Conservation (phyloP, 228 moss, liverwort and hornwort genomes). For the Sphagnum magellanicum region DNA sequence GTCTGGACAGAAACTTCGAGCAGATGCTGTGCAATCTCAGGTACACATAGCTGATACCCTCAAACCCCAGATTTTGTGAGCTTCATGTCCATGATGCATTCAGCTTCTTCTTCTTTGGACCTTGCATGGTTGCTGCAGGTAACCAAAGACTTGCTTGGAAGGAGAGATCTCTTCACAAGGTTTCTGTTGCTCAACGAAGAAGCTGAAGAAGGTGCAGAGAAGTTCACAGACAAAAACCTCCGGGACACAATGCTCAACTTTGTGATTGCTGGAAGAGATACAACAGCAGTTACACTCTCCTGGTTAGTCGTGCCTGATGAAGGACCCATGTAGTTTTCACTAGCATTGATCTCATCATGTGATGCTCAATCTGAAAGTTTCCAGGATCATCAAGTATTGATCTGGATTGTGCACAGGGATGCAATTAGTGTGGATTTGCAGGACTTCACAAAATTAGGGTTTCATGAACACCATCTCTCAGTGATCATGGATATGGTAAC, state of each 20-base stretch:
- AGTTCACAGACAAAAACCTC: neutral
- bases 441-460: too few relatives aligned
- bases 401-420: neutral
- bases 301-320: slow-evolving; percentile 5
- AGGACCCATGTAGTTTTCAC: too few relatives aligned
- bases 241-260: slow-evolving; percentile 11
- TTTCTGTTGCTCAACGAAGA: slow-evolving; percentile 1
- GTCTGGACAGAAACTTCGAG: neutral
- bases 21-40: too few relatives aligned
- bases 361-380: too few relatives aligned
- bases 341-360: too few relatives aligned
- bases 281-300: slow-evolving; percentile 4
- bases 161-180: slow-evolving; percentile 11
- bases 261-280: slow-evolving; percentile 11
- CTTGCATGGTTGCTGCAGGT: neutral
- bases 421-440: too few relatives aligned
- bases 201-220: neutral
- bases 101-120: neutral
- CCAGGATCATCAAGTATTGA: neutral
- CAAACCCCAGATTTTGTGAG: neutral
- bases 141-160: neutral
- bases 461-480: neutral
- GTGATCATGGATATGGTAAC: too few relatives aligned
- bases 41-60: neutral
- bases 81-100: neutral